phyloP scores from a whole-genome alignment of 2,329 filamentous ascomycete genomes.

The Leptodontidium sp. region DNA sequence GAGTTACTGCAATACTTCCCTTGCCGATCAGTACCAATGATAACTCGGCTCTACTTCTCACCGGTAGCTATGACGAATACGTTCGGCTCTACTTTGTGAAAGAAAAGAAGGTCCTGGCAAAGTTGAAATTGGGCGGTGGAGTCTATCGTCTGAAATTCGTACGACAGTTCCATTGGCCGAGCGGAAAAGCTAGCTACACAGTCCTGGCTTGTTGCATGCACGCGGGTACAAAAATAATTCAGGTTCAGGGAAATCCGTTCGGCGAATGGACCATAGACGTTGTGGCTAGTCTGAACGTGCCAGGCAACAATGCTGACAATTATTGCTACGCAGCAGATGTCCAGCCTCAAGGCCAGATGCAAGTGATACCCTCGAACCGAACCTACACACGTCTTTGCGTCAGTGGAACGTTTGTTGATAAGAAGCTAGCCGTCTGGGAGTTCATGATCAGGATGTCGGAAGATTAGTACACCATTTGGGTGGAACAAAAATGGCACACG shows the following conservation, averaged over 20 bases:
- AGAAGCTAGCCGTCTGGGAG: constrained; percentile 13
- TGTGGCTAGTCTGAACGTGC: constrained; percentile 5
- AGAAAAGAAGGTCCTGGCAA: constrained; percentile 55
- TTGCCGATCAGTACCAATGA: constrained; percentile 53
- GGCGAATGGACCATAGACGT: background rate
- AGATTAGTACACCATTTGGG: background rate
- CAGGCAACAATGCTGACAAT: background rate
- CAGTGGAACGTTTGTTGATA: constrained; percentile 17
- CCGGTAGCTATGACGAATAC: constrained; percentile 90
- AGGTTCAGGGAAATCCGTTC: constrained; percentile 45
- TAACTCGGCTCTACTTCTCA: constrained; percentile 69
- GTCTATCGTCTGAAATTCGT: constrained; percentile 86
- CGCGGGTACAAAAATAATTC: constrained; percentile 76
- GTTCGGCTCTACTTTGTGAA: constrained; percentile 69
- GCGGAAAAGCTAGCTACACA: constrained; percentile 47
- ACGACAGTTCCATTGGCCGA: constrained; percentile 30
- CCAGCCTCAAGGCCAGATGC: background rate
- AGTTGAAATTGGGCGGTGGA: constrained; percentile 76
- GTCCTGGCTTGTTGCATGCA: constrained; percentile 96
- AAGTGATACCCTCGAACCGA: background rate
- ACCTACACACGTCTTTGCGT: constrained; percentile 9
- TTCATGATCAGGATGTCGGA: background rate
- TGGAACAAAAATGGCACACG: background rate
- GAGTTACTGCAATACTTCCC: constrained; percentile 87
- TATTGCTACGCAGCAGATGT: constrained; percentile 19